Conservation (phyloP, 306 rosid genomes). For the Ochetophila trinervis region DNA sequence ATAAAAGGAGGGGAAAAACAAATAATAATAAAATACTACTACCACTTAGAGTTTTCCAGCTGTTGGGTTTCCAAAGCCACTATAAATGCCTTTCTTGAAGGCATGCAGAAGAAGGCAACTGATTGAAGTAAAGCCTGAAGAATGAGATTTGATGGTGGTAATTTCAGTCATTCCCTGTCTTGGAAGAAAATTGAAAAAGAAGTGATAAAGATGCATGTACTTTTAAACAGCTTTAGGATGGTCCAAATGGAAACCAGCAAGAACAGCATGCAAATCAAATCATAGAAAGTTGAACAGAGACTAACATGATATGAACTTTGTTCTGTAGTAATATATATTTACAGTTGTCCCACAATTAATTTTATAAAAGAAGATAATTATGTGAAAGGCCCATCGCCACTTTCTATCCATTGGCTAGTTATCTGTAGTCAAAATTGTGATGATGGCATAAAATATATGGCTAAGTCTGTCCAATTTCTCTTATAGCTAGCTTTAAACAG, state of each 20-base stretch:
- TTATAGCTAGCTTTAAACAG: not conserved
- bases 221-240: not conserved
- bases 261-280: conserved; percentile 24
- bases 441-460: conserved; percentile 22
- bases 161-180: conserved; percentile 6
- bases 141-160: not conserved
- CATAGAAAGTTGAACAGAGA: conserved; percentile 17
- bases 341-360: conserved; percentile 32
- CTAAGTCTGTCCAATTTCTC: conserved; percentile 11
- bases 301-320: conserved; percentile 7
- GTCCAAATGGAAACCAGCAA: conserved; percentile 32
- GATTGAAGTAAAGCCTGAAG: not conserved
- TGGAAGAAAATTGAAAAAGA: not conserved
- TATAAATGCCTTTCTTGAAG: conserved; percentile 3
- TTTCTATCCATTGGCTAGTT: conserved; percentile 13
- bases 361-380: conserved; percentile 24
- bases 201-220: not conserved
- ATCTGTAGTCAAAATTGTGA: conserved; percentile 14
- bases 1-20: not conserved
- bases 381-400: not conserved
- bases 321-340: not conserved
- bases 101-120: not conserved
- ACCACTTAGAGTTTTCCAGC: conserved; percentile 16
- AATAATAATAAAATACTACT: too few relatives aligned
- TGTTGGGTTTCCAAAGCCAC: conserved; percentile 16